phyloP scores from a whole-genome alignment of 2,329 filamentous ascomycete species.

The Colletotrichum siamense region DNA sequence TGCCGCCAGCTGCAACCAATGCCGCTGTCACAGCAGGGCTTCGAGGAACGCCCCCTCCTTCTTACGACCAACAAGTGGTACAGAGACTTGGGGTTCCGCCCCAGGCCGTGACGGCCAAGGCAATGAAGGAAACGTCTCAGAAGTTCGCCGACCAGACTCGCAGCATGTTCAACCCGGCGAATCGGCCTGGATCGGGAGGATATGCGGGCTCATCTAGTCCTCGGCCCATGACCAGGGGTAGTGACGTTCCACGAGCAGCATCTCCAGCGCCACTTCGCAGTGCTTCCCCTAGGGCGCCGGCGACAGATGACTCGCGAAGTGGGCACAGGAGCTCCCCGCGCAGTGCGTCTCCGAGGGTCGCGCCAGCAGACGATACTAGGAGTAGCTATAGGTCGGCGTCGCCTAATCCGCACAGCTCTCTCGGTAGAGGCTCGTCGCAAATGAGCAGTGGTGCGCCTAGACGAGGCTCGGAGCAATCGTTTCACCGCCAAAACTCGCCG shows the following conservation, averaged over 20 bases:
- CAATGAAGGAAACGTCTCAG: conserved; percentile 95
- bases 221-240: conserved; percentile 64
- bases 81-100: conserved; percentile 87
- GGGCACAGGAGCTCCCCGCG: conserved; percentile 59
- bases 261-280: conserved; percentile 74
- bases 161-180: conserved; percentile 68
- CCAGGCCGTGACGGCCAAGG: conserved; percentile 88
- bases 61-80: conserved; percentile 76
- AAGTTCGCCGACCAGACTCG: conserved; percentile 85
- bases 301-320: conserved; percentile 50
- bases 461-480: conserved; percentile 49
- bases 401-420: conserved; percentile 65
- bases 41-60: conserved; percentile 83
- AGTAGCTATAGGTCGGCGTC: conserved; percentile 55
- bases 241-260: conserved; percentile 62
- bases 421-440: conserved; percentile 20
- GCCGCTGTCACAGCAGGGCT: conserved; percentile 59
- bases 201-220: conserved; percentile 48
- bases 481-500: conserved; percentile 58
- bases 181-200: conserved; percentile 40
- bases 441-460: background rate
- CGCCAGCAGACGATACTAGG: conserved; percentile 52
- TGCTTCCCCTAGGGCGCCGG: conserved; percentile 66
- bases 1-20: conserved; percentile 41
- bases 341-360: conserved; percentile 65